These are phyloP conservation scores for Staphylotrichum tortipilum DNA, from an alignment of 495 filamentous ascomycete genomes.

Conservation along the genomic window DNA sequence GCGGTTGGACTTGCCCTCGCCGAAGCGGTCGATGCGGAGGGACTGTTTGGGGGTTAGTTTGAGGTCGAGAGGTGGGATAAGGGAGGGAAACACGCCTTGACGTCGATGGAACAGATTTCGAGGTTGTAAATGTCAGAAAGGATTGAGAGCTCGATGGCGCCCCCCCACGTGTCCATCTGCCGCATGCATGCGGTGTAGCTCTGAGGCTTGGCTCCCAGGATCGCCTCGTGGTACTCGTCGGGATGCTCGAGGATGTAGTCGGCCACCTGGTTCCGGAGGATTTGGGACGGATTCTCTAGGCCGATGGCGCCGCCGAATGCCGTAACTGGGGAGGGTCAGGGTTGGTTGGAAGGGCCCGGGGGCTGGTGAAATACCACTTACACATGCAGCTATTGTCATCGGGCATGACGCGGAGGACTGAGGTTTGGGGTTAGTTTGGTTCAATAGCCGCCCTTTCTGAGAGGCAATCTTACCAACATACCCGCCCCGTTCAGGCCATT, in stretches of 20 bases:
- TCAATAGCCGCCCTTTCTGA: too few relatives aligned
- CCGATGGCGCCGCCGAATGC: conserved; percentile 70
- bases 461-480: conserved; percentile 19
- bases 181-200: conserved; percentile 82
- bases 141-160: conserved; percentile 81
- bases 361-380: conserved; percentile 5
- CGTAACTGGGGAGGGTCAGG: conserved; percentile 42
- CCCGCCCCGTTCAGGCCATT: conserved; percentile 25
- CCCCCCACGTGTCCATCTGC: conserved; percentile 78
- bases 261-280: conserved; percentile 76
- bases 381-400: conserved; percentile 93
- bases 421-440: too few relatives aligned
- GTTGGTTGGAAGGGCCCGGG: neutral
- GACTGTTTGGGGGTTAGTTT: conserved; percentile 13
- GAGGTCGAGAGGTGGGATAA: neutral
- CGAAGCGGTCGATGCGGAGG: conserved; percentile 58
- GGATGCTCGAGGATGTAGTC: conserved; percentile 66
- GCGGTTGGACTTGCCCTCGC: conserved; percentile 59
- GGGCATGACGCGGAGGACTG: conserved; percentile 86
- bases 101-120: conserved; percentile 79
- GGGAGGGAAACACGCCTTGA: conserved; percentile 26
- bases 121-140: conserved; percentile 77
- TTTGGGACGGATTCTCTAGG: conserved; percentile 27
- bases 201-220: conserved; percentile 65
- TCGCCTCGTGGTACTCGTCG: conserved; percentile 59